These are phyloP conservation scores for Colletotrichum sp. DNA, from an alignment of 2,329 filamentous ascomycete genomes.

Conservation along the genomic window DNA sequence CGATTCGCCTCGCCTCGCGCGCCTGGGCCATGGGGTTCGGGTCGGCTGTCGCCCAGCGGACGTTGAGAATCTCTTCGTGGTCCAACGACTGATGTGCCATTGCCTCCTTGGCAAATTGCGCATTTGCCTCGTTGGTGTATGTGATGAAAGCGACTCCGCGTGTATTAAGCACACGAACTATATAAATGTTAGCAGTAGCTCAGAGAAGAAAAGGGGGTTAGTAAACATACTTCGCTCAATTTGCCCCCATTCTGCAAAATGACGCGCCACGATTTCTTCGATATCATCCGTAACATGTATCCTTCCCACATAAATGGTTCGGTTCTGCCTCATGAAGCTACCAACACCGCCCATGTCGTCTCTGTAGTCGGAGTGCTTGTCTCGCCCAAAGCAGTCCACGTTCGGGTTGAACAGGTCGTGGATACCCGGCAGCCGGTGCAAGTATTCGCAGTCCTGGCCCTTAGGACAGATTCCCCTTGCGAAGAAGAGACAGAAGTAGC, in stretches of 20 bases:
- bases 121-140: conserved; percentile 78
- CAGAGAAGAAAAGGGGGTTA: background rate
- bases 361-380: conserved; percentile 91
- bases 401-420: conserved; percentile 94
- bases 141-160: conserved; percentile 95
- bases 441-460: conserved; percentile 91
- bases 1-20: conserved; percentile 83
- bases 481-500: conserved; percentile 91
- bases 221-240: conserved; percentile 70
- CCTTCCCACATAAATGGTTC: conserved; percentile 90
- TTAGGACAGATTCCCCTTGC: conserved; percentile 73
- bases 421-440: conserved; percentile 85
- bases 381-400: conserved; percentile 91
- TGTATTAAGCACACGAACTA: conserved; percentile 80
- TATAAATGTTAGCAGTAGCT: background rate
- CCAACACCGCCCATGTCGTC: conserved; percentile 99
- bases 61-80: conserved; percentile 90
- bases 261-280: conserved; percentile 91
- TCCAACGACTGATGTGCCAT: conserved; percentile 96
- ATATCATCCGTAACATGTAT: conserved; percentile 98
- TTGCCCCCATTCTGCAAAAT: conserved; percentile 97
- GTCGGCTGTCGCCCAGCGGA: conserved; percentile 95
- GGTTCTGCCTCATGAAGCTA: conserved; percentile 90
- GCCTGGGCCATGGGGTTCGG: conserved; percentile 96
- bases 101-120: conserved; percentile 90